Base-by-base conservation (phyloP, 148 eudicot species). In the Camellia sinensis region DNA sequence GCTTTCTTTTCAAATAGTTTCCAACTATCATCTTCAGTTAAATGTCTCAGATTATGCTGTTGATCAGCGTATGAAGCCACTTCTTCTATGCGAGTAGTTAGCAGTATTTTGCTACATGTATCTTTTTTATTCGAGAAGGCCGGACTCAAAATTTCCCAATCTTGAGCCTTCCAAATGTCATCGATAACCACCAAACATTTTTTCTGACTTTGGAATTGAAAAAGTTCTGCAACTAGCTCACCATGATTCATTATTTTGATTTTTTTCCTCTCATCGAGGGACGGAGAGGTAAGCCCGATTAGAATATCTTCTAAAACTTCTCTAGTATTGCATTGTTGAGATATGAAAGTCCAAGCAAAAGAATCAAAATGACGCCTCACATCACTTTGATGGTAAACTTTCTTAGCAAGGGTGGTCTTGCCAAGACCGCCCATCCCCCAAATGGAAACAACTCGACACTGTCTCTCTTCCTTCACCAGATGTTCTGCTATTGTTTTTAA, bases 391-490 rank as follows among this genome's bases (percentile, higher is more conserved):
- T 74, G 0, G 44, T 73, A 78, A 13, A 86, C 67, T 78, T 46
- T 69, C 56, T 63, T 48, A 2, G 82, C 83, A 40, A 83, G 22
- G 0, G 80, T 80, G 5, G 83, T 75, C 62, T 83, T 83, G 7
- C 86, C 86, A 0, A 83, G 14, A 13, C 86, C 83, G 8, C 80
- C 83, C 83, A 80, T 80, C 1, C 83, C 80, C 29, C 54, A 21
- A 18, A 83, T 62, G 53, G 67, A 62, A 67, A 84, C 65, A 48
- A 67, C 79, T 40, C 50, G 52, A 48, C 52, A 48, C 2, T 48
- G 5, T 48, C 52, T 48, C 52, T 48, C 52, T 48, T 48, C 52
- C 52, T 48, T 48, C 52, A 48, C 52, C 52, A 48, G 2, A 48
- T 48, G 5, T 7, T 48, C 52, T 4, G 2, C 52, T 48, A 48